phyloP scores from a whole-genome alignment of 2,329 filamentous ascomycete genomes.

The Sclerotinia trifoliorum region DNA sequence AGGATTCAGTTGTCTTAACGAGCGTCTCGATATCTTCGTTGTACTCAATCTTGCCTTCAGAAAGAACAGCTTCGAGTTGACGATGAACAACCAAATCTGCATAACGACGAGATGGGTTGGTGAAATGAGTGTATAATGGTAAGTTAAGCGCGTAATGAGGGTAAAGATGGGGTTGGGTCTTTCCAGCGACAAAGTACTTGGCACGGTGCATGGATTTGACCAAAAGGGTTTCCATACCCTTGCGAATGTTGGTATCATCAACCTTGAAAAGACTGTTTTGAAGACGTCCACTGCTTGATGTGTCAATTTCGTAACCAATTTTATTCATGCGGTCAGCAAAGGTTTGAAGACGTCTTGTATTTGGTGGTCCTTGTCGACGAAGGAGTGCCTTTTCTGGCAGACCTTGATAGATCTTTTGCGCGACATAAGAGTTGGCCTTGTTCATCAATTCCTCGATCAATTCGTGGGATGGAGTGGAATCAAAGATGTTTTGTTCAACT shows the following conservation, averaged over 20 bases:
- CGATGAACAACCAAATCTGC: slow-evolving; percentile 94
- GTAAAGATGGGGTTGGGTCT: slow-evolving; percentile 72
- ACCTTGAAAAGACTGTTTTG: slow-evolving; percentile 96
- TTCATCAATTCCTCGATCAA: slow-evolving; percentile 93
- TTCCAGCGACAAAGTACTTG: slow-evolving; percentile 88
- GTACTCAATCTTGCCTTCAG: slow-evolving; percentile 79
- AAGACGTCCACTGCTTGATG: slow-evolving; percentile 81
- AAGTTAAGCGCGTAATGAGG: slow-evolving; percentile 91
- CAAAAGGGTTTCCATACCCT: slow-evolving; percentile 95
- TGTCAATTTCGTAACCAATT: slow-evolving; percentile 86
- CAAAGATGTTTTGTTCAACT: slow-evolving; percentile 93
- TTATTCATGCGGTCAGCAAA: slow-evolving; percentile 92
- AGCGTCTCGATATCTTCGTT: slow-evolving; percentile 84
- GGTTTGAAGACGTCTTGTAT: slow-evolving; percentile 81
- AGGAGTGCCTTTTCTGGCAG: slow-evolving; percentile 91
- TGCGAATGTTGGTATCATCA: slow-evolving; percentile 82
- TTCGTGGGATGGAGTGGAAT: slow-evolving; percentile 84
- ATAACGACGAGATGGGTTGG: slow-evolving; percentile 90
- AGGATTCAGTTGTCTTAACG: slow-evolving; percentile 88
- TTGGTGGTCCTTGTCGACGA: slow-evolving; percentile 81
- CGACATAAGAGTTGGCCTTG: slow-evolving; percentile 87
- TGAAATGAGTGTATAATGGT: slow-evolving; percentile 95
- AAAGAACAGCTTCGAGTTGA: slow-evolving; percentile 84
- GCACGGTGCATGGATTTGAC: slow-evolving; percentile 95
- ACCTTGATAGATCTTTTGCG: slow-evolving; percentile 74